phyloP scores from a whole-genome alignment of 2,329 filamentous ascomycete genomes.

The Orbilia brochopaga region DNA sequence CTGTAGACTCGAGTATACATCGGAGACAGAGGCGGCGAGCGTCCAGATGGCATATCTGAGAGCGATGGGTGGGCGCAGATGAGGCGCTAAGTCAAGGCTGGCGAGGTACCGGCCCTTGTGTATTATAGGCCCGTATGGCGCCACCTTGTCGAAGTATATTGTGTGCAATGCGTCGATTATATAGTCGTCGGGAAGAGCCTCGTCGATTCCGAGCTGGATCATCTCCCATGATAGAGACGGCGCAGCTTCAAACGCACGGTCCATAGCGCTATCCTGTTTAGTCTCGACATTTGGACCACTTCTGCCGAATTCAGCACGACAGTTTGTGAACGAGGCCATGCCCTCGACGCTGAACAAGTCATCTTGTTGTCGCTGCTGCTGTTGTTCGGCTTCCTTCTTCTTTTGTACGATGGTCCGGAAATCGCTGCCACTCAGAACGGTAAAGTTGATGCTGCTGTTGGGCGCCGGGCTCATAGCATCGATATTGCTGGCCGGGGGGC shows the following conservation, averaged over 20 bases:
- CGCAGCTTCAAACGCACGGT: conserved; percentile 62
- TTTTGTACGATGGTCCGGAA: conserved; percentile 24
- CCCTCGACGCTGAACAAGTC: conserved; percentile 54
- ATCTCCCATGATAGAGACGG: conserved; percentile 81
- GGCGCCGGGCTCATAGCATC: conserved; percentile 32
- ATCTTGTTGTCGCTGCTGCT: conserved; percentile 14
- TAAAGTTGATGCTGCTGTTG: conserved; percentile 32
- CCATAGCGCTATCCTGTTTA: conserved; percentile 65
- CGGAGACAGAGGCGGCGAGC: conserved; percentile 81
- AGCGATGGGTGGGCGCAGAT: conserved; percentile 82
- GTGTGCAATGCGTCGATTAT: conserved; percentile 85
- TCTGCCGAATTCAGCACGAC: conserved; percentile 53
- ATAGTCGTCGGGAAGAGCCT: conserved; percentile 77
- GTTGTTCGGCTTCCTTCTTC: conserved; percentile 16
- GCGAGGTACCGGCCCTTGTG: conserved; percentile 86
- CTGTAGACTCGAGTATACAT: conserved; percentile 79
- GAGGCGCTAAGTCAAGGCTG: conserved; percentile 86
- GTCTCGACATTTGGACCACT: conserved; percentile 63
- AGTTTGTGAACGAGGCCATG: conserved; percentile 25
- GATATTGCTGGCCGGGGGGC: conserved; percentile 31
- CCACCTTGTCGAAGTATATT: conserved; percentile 88
- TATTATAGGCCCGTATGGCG: conserved; percentile 84
- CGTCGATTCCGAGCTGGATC: conserved; percentile 79
- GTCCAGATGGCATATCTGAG: conserved; percentile 96
- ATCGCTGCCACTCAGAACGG: conserved; percentile 32